These are phyloP conservation scores for Lumnitzera racemosa DNA, from an alignment of 345 rosid genomes.

Conservation along the genomic window DNA sequence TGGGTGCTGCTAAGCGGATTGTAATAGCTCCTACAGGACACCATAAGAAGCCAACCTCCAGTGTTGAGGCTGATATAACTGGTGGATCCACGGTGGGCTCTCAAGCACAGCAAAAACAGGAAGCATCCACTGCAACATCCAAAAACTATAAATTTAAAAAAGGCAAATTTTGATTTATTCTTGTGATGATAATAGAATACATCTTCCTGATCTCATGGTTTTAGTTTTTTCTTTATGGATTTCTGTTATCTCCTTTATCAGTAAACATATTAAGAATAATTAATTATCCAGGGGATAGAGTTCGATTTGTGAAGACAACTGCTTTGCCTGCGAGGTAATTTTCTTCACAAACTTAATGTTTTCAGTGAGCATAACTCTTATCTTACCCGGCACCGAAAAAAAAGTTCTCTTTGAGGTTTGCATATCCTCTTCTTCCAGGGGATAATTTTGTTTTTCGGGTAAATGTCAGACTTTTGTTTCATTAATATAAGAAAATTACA, in stretches of 20 bases:
- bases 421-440: too few relatives aligned
- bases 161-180: conserved; percentile 36
- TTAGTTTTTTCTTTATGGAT: background rate
- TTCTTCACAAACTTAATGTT: conserved; percentile 1
- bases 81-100: conserved; percentile 74
- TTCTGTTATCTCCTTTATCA: too few relatives aligned
- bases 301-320: conserved; percentile 52
- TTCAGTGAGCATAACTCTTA: background rate
- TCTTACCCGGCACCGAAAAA: too few relatives aligned
- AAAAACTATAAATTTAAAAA: conserved; percentile 68
- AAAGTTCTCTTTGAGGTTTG: too few relatives aligned
- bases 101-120: conserved; percentile 77
- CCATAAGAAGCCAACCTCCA: conserved; percentile 80
- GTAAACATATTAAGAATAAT: background rate
- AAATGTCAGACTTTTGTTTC: too few relatives aligned
- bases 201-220: too few relatives aligned
- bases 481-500: too few relatives aligned
- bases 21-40: conserved; percentile 51
- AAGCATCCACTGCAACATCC: conserved; percentile 89
- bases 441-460: too few relatives aligned
- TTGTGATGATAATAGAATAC: background rate
- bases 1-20: conserved; percentile 52
- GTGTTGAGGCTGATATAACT: conserved; percentile 88
- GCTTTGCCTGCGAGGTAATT: conserved; percentile 25
- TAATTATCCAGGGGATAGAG: conserved; percentile 74